Percentiles rank a stretch among this genome's conserved stretches.
These are phyloP conservation scores for Colletotrichum orbiculare DNA, from an alignment of 2,329 filamentous ascomycete genomes.

Conservation along the genomic window DNA sequence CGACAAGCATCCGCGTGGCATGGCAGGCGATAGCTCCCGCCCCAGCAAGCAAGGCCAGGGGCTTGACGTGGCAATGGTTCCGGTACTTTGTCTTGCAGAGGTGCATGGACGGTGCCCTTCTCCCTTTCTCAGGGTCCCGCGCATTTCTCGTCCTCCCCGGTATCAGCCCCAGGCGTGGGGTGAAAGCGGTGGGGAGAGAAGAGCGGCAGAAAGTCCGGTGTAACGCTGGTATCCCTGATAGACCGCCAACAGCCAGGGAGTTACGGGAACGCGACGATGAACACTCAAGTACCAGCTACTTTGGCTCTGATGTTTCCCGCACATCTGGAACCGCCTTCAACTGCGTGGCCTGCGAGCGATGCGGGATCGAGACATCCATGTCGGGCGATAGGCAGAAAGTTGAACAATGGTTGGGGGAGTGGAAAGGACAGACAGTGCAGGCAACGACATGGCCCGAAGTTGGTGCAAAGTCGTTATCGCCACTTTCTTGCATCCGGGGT, in stretches of 20 bases:
- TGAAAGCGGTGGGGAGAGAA: conserved; percentile 32
- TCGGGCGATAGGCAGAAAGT: background rate
- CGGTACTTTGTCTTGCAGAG: conserved; percentile 15
- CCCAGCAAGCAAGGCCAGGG: conserved; percentile 19
- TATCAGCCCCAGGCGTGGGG: conserved; percentile 36
- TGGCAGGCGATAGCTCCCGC: conserved; percentile 33
- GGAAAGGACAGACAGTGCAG: no score
- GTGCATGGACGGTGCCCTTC: conserved; percentile 13
- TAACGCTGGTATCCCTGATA: conserved; percentile 21
- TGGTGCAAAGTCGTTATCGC: conserved; percentile 6
- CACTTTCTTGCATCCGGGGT: conserved; percentile 22
- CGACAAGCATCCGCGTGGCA: conserved; percentile 33
- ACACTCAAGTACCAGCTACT: conserved; percentile 21
- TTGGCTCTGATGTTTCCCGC: conserved; percentile 12
- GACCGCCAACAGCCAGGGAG: conserved; percentile 26
- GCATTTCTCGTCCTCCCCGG: conserved; percentile 31
- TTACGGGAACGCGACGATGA: conserved; percentile 24
- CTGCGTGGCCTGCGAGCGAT: no score
- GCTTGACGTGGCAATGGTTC: conserved; percentile 4
- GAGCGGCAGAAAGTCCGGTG: conserved; percentile 30
- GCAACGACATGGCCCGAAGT: conserved; percentile 11
- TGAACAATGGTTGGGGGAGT: no score
- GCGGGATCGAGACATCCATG: background rate
- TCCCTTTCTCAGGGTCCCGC: conserved; percentile 32
- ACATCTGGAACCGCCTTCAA: conserved; percentile 5